Conservation (phyloP, 2,329 filamentous ascomycete species). For the Colletotrichum noveboracense region DNA sequence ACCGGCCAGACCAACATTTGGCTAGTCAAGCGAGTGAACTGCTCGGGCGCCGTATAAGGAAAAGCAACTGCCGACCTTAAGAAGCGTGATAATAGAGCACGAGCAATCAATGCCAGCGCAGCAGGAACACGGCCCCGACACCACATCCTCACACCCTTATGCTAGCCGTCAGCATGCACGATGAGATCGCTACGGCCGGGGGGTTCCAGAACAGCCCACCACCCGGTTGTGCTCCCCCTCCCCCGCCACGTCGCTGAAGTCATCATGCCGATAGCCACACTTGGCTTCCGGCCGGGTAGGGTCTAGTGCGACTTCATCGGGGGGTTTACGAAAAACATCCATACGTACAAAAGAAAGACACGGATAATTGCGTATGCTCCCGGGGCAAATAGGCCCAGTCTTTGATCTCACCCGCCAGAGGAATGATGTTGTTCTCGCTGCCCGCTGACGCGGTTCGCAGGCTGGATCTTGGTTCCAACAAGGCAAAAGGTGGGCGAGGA, state of each 20-base stretch:
- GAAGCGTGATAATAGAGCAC: neutral
- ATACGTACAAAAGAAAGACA: neutral
- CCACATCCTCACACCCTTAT: neutral
- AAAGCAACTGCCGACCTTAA: neutral
- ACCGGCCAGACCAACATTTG: neutral
- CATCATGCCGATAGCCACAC: neutral
- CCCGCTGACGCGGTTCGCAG: conserved; percentile 2
- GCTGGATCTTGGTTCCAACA: neutral
- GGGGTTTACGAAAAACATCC: neutral
- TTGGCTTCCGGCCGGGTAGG: neutral
- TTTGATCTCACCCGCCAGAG: neutral
- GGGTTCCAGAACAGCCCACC: neutral
- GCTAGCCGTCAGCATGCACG: neutral
- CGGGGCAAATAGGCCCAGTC: neutral
- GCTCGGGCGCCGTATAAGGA: neutral
- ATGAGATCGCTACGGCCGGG: neutral
- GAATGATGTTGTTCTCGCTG: neutral
- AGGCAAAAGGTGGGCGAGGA: neutral
- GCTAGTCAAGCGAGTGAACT: neutral
- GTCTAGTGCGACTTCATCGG: neutral
- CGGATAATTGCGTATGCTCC: neutral
- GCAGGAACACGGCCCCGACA: neutral
- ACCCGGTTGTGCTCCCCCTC: neutral
- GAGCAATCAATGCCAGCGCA: neutral
- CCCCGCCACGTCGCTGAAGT: neutral